Evolutionary conservation across 371 early-diverging fungal genomes (phyloP).

Genomic region (Syncephalastrum sp.): DNA sequence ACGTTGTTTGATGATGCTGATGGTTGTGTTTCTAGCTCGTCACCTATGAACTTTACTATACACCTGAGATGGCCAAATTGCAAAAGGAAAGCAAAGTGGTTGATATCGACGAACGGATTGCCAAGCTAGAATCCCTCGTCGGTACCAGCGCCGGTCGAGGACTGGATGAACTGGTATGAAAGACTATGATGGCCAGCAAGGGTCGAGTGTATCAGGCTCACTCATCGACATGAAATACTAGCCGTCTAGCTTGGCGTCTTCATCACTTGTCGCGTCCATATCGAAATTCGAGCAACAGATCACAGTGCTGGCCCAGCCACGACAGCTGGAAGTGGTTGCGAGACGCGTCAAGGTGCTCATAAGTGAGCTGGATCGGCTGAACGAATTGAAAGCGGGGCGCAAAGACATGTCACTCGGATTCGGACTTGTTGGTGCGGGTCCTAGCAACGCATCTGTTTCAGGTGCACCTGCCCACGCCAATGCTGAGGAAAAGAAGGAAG

Average conservation of each 20-base stretch:
- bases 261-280: slow-evolving; percentile 65
- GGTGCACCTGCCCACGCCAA: slow-evolving; percentile 7
- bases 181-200: background rate
- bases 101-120: slow-evolving; percentile 78
- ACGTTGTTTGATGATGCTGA: background rate
- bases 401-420: slow-evolving; percentile 41
- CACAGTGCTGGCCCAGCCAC: slow-evolving; percentile 73
- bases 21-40: slow-evolving; percentile 39
- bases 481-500: slow-evolving; percentile 19
- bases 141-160: slow-evolving; percentile 68
- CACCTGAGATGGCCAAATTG: slow-evolving; percentile 64
- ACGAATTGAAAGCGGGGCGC: slow-evolving; percentile 59
- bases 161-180: slow-evolving; percentile 48
- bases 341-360: slow-evolving; percentile 69
- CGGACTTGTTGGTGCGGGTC: slow-evolving; percentile 11
- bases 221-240: slow-evolving; percentile 5
- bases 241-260: slow-evolving; percentile 36
- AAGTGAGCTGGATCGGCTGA: slow-evolving; percentile 75
- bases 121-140: slow-evolving; percentile 74
- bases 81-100: slow-evolving; percentile 61
- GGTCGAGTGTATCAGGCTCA: background rate
- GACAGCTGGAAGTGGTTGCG: slow-evolving; percentile 73
- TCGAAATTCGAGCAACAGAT: slow-evolving; percentile 81
- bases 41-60: slow-evolving; percentile 79
- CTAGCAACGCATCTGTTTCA: slow-evolving; percentile 3